Evolutionary conservation across 352 stramenopile genomes (phyloP), one percentile per base, ranked within the genome.

Genomic region (Thalassiosira mediterranea): DNA sequence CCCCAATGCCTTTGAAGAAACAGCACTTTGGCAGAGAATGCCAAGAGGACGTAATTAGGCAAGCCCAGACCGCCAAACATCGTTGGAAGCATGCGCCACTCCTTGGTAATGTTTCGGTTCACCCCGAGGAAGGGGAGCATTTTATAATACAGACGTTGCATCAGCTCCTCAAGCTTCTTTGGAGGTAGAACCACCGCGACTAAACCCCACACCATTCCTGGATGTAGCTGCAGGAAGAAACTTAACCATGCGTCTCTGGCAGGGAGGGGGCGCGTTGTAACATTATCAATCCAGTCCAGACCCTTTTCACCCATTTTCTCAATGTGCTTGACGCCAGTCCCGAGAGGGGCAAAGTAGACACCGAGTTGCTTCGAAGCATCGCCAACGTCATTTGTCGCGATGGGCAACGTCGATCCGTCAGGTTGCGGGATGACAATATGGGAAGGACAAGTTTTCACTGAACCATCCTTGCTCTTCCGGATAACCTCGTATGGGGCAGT

Each of bases 381-480:
- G 0, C 1, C 17, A 0, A 73, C 26, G 10, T 63, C 61, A 11
- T 23, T 21, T 4, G 49, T 60, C 23, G 42, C 4, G 25, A 79
- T 79, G 8, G 19, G 42, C 2, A 44, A 42, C 8, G 25, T 19
- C 1, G 44, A 31, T 0, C 62, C 56, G 48, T 70, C 56, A 13
- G 40, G 62, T 21, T 74, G 54, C 2, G 53, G 40, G 23, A 79
- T 59, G 0, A 19, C 19, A 3, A 79, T 26, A 17, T 67, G 48
- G 4, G 21, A 11, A 7, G 10, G 21, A 42, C 7, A 42, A 8
- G 48, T 23, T 4, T 19, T 13, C 5, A 26, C 15, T 29, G 3
- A 13, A n/a, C 48, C 21, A 4, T 38, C 7, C 7, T 17, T 17
- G 44, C 21, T 17, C 13, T 17, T 25, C 5, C 4, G 4, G n/a